Percentiles rank a stretch among this genome's conserved stretches.
Evolutionary conservation across 2,329 filamentous ascomycete genomes (phyloP).

Genomic region (Monascus ruber): DNA sequence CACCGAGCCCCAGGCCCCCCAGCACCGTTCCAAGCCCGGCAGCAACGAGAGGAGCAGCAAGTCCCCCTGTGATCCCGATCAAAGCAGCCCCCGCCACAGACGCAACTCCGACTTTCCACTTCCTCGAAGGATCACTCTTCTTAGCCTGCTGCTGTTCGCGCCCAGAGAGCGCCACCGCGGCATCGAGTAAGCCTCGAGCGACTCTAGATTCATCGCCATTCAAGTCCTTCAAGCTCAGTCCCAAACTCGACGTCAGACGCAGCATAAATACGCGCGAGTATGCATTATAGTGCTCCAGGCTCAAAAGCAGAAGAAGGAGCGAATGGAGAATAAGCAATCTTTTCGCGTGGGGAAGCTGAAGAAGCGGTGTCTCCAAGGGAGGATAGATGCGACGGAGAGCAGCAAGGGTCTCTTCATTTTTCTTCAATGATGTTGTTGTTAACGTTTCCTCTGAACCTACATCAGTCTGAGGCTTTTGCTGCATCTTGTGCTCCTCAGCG

Average conservation of each 20-base stretch:
- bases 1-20: constrained; percentile 63
- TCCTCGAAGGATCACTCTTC: constrained; percentile 52
- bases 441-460: constrained; percentile 14
- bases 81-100: constrained; percentile 78
- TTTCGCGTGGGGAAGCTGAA: constrained; percentile 27
- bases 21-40: constrained; percentile 71
- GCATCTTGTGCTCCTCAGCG: constrained; percentile 24
- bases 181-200: constrained; percentile 60
- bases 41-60: constrained; percentile 65
- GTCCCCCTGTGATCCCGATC: constrained; percentile 69
- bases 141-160: constrained; percentile 62
- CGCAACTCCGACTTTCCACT: constrained; percentile 76
- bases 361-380: constrained; percentile 49
- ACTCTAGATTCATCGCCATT: constrained; percentile 64
- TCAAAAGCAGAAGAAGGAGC: constrained; percentile 60
- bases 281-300: constrained; percentile 64
- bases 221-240: constrained; percentile 53
- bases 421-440: constrained; percentile 13
- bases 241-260: constrained; percentile 57
- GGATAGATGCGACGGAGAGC: constrained; percentile 37
- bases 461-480: constrained; percentile 10
- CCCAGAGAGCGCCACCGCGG: constrained; percentile 65
- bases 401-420: constrained; percentile 9
- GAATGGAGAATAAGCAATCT: constrained; percentile 59
- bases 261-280: constrained; percentile 63